Conservation (phyloP, 345 rosid species). For the Gossypium bickii region DNA sequence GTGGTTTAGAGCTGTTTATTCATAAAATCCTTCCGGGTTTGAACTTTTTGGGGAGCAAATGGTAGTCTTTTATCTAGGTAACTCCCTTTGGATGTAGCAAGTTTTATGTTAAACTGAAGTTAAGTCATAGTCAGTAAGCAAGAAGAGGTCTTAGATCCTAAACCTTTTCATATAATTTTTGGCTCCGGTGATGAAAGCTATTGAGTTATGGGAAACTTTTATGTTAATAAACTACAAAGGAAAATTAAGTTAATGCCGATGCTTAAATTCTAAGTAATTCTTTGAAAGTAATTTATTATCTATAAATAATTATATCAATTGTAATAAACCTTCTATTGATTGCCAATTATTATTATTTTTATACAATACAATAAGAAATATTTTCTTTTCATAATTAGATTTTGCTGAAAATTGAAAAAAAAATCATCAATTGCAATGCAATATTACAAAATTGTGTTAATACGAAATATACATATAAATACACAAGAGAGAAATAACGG, state of each 20-base stretch:
- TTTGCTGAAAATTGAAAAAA: background rate
- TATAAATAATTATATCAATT: background rate
- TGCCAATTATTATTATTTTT: background rate
- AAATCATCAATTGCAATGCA: background rate
- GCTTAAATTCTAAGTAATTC: background rate
- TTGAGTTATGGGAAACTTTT: background rate
- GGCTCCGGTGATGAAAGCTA: background rate
- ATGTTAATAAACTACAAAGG: background rate
- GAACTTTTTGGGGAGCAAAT: too few species aligned
- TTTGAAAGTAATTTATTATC: background rate
- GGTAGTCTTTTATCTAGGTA: too few species aligned
- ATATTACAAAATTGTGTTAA: constrained; percentile 19
- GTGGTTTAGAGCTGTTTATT: too few species aligned
- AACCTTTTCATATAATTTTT: too few species aligned
- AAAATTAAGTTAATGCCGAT: background rate
- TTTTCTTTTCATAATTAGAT: background rate
- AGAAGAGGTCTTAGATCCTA: too few species aligned
- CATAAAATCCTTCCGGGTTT: too few species aligned
- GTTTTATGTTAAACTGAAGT: too few species aligned
- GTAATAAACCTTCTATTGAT: background rate
- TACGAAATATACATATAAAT: constrained; percentile 17
- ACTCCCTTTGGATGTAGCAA: too few species aligned
- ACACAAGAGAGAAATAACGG: background rate
- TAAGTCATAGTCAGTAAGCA: too few species aligned
- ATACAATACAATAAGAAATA: background rate